Base-by-base conservation (phyloP, 2,329 filamentous ascomycete genomes). In the Ophiostoma perfectum region DNA sequence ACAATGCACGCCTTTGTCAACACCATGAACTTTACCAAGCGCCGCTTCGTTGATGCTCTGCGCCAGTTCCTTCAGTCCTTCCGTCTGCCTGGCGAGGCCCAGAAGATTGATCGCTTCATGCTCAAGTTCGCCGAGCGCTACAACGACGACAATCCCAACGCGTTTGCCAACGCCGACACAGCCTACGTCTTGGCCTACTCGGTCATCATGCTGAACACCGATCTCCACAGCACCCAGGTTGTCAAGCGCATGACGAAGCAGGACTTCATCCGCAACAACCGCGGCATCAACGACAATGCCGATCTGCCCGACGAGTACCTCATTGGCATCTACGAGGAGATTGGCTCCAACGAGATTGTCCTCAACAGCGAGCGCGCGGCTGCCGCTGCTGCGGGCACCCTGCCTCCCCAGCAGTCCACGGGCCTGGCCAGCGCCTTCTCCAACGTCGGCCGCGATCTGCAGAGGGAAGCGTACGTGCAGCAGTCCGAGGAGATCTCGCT, bases 41-140 rank as follows among this genome's bases (percentile, higher is more conserved):
- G 89, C 68, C 89, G 93, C 2, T 99, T 99, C 74, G 94, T 97
- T 6, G 94, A 97, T 78, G 90, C 95, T 14, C 81, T 99, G 39
- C 88, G 95, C 49, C 89, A 92, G 69, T 99, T 99, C 75, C 81
- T 99, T 12, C 95, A 99, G 77, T 91, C 92, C 41, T 99, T 99
- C 82, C 90, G 95, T 71, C 82, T 99, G 14, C 95, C 95, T 0
- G 95, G 95, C 70, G 95, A 99, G 78, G 93, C 93, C 0, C 95
- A 99, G 77, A 99, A 99, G 81, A 99, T 99, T 73, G 95, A 99
- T 86, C 91, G 95, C 64, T 96, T 98, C 79, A 98, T 99, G 95
- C 82, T 99, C 73, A 99, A 99, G 78, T 99, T 98, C 79, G 95
- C 95, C 9, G 94, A 98, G 78, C 89, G 94, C 70, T 99, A 99